phyloP scores from a whole-genome alignment of 1,284 basidiomycete genomes.

The Termitomyces sp. region DNA sequence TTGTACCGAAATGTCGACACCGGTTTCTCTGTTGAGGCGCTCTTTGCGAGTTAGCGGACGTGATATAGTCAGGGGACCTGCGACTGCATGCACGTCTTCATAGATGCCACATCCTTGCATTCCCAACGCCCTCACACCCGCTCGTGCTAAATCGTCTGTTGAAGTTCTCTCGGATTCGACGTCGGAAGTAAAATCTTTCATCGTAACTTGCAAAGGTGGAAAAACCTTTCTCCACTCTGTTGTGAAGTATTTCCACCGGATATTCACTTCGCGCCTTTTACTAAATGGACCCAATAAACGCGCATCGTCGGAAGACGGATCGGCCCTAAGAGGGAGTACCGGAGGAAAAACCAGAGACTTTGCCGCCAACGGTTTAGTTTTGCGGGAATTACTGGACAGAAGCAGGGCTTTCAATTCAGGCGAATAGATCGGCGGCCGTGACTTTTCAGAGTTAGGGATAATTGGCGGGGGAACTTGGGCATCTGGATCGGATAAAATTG shows the following conservation, averaged over 20 bases:
- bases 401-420: constrained; percentile 58
- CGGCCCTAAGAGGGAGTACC: constrained; percentile 49
- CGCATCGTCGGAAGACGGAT: constrained; percentile 56
- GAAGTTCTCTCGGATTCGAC: not conserved
- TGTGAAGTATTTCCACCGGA: constrained; percentile 62
- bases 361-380: constrained; percentile 37
- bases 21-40: constrained; percentile 11
- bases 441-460: constrained; percentile 47
- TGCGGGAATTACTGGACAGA: constrained; percentile 45
- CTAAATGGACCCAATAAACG: constrained; percentile 58
- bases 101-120: constrained; percentile 43
- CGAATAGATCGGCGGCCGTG: constrained; percentile 60
- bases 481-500: constrained; percentile 45
- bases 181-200: constrained; percentile 16
- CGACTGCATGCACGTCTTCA: constrained; percentile 44
- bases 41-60: constrained; percentile 30
- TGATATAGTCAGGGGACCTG: constrained; percentile 29
- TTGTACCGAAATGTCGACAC: not conserved
- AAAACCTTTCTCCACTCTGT: constrained; percentile 49
- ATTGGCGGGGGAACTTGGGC: constrained; percentile 39
- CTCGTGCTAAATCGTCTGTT: constrained; percentile 3
- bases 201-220: constrained; percentile 53
- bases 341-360: constrained; percentile 46
- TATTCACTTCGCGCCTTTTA: constrained; percentile 68
- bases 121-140: constrained; percentile 28